Evolutionary conservation across 2,329 filamentous ascomycete species (phyloP).

Genomic region (Lasiodiplodia gonubiensis): DNA sequence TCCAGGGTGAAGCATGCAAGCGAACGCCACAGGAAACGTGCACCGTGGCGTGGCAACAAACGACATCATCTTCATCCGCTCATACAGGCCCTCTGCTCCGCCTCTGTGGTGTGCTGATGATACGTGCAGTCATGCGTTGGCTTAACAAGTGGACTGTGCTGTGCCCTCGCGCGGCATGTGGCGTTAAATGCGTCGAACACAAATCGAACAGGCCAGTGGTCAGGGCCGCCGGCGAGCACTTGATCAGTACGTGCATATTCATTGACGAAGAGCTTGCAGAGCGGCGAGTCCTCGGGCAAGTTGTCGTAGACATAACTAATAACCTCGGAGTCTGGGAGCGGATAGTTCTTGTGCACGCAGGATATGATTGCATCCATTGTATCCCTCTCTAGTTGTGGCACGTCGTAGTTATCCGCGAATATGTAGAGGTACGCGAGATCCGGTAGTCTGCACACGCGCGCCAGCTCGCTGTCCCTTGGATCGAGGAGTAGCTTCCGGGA

Average conservation of each 20-base stretch:
- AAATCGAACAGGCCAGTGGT: background rate
- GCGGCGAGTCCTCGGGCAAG: background rate
- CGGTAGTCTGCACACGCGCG: background rate
- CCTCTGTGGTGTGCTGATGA: background rate
- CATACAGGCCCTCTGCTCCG: background rate
- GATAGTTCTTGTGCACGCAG: background rate
- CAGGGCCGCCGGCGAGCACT: background rate
- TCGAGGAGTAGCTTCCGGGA: background rate
- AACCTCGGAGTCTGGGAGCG: background rate
- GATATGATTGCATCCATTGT: background rate
- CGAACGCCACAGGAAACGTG: background rate
- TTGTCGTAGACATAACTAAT: background rate
- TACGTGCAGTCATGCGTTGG: background rate
- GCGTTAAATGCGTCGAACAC: conserved; percentile 9
- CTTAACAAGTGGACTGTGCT: background rate
- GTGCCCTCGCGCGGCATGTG: background rate
- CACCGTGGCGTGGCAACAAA: background rate
- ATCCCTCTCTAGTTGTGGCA: background rate
- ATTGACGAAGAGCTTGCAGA: background rate
- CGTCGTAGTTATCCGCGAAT: conserved; percentile 10
- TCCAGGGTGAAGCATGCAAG: conserved; percentile 1
- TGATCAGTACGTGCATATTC: conserved; percentile 5
- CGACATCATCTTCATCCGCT: background rate
- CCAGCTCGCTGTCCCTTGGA: background rate
- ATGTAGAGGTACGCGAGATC: background rate